Evolutionary conservation across 2,329 filamentous ascomycete genomes (phyloP).

Genomic region (Graphilbum sp.): DNA sequence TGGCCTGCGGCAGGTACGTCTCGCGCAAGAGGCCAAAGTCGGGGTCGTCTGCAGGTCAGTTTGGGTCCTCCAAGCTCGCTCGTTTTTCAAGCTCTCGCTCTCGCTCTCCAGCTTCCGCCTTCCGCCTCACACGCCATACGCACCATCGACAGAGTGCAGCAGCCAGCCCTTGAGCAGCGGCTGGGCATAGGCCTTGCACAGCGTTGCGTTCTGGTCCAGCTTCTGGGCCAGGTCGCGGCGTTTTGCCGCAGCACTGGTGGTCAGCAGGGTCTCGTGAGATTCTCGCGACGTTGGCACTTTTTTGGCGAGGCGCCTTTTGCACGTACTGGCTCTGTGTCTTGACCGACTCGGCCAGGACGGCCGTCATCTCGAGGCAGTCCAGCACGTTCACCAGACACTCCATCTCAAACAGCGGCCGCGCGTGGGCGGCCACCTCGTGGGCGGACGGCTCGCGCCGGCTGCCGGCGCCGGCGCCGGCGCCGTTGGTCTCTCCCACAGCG

Average conservation of each 20-base stretch:
- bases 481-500: constrained; percentile 6
- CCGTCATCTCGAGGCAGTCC: constrained; percentile 52
- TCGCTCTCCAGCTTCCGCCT: too few species aligned
- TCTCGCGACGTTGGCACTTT: too few species aligned
- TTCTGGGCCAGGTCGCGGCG: constrained; percentile 35
- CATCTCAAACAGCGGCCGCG: constrained; percentile 49
- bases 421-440: constrained; percentile 32
- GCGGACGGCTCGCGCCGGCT: constrained; percentile 17
- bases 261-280: too few species aligned
- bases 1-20: constrained; percentile 69
- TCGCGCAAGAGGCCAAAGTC: constrained; percentile 52
- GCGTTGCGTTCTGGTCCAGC: constrained; percentile 37
- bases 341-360: constrained; percentile 35
- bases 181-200: constrained; percentile 37
- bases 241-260: constrained; percentile 16
- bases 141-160: constrained; percentile 36
- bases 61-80: too few species aligned
- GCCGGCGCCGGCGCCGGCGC: constrained; percentile 13
- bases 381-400: constrained; percentile 50
- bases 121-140: constrained; percentile 10
- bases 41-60: constrained; percentile 28
- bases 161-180: constrained; percentile 53
- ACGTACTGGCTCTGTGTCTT: constrained; percentile 36
- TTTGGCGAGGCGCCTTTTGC: too few species aligned
- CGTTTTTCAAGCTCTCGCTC: neutral